These are phyloP conservation scores for Dictyostelium capitatum DNA, from an alignment of 78 protist species.

Conservation along the genomic window DNA sequence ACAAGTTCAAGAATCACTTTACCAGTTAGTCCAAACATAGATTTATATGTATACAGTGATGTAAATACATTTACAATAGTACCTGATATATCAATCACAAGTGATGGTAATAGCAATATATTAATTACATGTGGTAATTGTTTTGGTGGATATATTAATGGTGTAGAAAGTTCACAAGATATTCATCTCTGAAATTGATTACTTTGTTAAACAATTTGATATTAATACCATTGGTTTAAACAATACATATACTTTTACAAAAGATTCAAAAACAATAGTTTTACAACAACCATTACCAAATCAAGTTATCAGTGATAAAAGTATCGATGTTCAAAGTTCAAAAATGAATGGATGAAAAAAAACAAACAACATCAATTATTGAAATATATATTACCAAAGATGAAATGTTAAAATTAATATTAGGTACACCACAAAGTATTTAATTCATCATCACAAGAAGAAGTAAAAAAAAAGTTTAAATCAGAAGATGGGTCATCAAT, in stretches of 20 bases:
- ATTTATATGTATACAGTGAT: constrained; percentile 3
- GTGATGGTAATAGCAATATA: neutral
- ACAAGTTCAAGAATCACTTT: neutral
- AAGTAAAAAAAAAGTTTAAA: no score
- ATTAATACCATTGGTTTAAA: neutral
- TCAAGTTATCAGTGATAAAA: no score
- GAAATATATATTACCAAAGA: no score
- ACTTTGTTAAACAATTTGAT: neutral
- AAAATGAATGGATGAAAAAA: no score
- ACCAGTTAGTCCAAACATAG: neutral
- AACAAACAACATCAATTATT: no score
- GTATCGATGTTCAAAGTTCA: no score
- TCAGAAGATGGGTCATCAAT: no score
- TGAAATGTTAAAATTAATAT: no score
- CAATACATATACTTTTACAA: neutral
- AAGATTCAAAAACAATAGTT: constrained; percentile 1
- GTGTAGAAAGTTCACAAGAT: neutral
- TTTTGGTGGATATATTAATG: constrained; percentile 3
- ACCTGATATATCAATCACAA: neutral
- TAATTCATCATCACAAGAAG: no score
- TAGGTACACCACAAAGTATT: no score
- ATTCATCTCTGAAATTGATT: neutral
- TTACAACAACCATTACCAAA: neutral
- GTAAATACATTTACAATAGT: neutral
- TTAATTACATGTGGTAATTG: neutral